Evolutionary conservation across 768 basidiomycete genomes (phyloP).

Genomic region (Brasilioporus rufonigricans): DNA sequence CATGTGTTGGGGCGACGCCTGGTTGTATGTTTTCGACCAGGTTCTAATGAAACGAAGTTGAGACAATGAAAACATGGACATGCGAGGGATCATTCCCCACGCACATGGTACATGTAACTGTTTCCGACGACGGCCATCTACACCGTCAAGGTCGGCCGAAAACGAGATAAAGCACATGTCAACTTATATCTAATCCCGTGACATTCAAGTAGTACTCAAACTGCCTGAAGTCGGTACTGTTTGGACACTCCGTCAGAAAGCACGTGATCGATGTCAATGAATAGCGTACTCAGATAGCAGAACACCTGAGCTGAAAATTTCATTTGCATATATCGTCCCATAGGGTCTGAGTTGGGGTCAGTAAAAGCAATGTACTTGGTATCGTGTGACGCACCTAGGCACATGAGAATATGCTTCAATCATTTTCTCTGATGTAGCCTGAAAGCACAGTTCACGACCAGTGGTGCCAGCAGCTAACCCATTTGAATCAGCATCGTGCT

Average conservation of each 20-base stretch:
- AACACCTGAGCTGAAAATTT: too few relatives aligned
- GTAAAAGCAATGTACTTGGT: neutral
- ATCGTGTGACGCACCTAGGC: too few relatives aligned
- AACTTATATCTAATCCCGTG: too few relatives aligned
- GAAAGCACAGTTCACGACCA: slow-evolving; percentile 89
- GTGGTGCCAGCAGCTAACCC: slow-evolving; percentile 75
- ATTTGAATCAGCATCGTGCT: slow-evolving; percentile 3
- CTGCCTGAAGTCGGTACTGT: slow-evolving; percentile 92
- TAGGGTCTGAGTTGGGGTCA: slow-evolving; percentile 54
- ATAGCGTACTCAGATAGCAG: slow-evolving; percentile 77
- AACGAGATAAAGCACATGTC: too few relatives aligned
- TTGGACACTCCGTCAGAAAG: slow-evolving; percentile 4
- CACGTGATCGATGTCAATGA: neutral
- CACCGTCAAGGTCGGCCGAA: too few relatives aligned
- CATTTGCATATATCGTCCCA: slow-evolving; percentile 84
- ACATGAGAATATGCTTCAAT: too few relatives aligned
- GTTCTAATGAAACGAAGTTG: slow-evolving; percentile 53
- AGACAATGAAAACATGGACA: too few relatives aligned
- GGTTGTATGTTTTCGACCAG: slow-evolving; percentile 78
- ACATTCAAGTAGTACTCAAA: too few relatives aligned
- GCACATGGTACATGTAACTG: too few relatives aligned
- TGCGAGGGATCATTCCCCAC: too few relatives aligned
- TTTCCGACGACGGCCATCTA: too few relatives aligned
- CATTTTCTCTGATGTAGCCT: too few relatives aligned
- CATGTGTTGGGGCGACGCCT: slow-evolving; percentile 89